Evolutionary conservation across 768 basidiomycete genomes (phyloP).

Genomic region (Pleurotus citrinopileatus): DNA sequence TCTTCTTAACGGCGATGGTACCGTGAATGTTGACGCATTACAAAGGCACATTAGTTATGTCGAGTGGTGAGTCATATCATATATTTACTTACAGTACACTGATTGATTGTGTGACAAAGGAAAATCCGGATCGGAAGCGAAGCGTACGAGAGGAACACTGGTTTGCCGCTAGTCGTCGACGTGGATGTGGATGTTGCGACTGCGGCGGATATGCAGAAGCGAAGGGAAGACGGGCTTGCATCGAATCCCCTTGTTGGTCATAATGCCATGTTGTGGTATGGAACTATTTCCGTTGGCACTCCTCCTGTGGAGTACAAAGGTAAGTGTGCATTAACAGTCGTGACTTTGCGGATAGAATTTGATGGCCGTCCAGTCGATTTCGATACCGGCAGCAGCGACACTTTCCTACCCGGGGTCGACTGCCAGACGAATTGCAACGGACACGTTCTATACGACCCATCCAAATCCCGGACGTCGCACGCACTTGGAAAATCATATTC

Average conservation of each 20-base stretch:
- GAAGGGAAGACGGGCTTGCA: neutral
- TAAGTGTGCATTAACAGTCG: neutral
- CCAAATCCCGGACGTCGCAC: slow-evolving; percentile 13
- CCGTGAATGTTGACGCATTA: slow-evolving; percentile 9
- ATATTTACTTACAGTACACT: neutral
- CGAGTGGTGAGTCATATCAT: neutral
- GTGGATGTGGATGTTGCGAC: neutral
- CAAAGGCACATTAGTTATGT: neutral
- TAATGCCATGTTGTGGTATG: slow-evolving; percentile 8
- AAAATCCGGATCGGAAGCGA: slow-evolving; percentile 3
- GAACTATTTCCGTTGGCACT: slow-evolving; percentile 11
- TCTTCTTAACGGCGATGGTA: slow-evolving; percentile 1
- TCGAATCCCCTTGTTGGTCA: slow-evolving; percentile 2
- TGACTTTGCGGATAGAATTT: neutral
- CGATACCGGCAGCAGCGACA: slow-evolving; percentile 32
- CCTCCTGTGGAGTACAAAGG: slow-evolving; percentile 11
- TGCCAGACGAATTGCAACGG: slow-evolving; percentile 26
- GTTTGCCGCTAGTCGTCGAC: neutral
- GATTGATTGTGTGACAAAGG: neutral
- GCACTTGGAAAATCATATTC: slow-evolving; percentile 20
- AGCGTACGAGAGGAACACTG: neutral
- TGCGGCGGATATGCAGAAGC: too few relatives aligned
- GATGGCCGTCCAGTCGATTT: slow-evolving; percentile 22
- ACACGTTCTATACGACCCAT: slow-evolving; percentile 33
- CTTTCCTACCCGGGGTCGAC: slow-evolving; percentile 25